Evolutionary conservation across 2,329 filamentous ascomycete genomes (phyloP).

Genomic region (Cytospora leucostoma): DNA sequence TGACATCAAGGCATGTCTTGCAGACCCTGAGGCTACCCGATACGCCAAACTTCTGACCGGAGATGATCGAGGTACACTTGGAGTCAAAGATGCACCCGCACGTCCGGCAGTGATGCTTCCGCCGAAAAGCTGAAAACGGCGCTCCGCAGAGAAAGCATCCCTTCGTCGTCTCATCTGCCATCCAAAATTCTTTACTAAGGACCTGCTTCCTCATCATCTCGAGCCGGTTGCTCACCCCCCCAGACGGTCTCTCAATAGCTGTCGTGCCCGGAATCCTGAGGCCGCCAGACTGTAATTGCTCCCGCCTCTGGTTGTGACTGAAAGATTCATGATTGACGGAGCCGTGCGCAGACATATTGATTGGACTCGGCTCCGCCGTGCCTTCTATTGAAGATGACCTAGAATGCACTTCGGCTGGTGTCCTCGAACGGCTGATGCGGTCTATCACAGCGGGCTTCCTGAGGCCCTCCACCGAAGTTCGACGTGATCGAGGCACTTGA

Average conservation of each 20-base stretch:
- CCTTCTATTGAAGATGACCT: conserved; percentile 62
- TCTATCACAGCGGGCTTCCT: conserved; percentile 56
- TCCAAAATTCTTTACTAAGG: conserved; percentile 95
- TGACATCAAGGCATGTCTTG: conserved; percentile 88
- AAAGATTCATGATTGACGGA: conserved; percentile 61
- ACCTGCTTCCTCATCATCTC: conserved; percentile 82
- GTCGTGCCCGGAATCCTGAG: conserved; percentile 59
- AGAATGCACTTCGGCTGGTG: conserved; percentile 48
- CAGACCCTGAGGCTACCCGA: conserved; percentile 84
- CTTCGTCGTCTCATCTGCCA: conserved; percentile 97
- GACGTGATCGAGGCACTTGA: conserved; percentile 32
- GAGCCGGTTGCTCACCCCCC: conserved; percentile 61
- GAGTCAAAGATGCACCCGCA: conserved; percentile 99
- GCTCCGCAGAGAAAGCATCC: conserved; percentile 93
- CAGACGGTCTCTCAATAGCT: conserved; percentile 57
- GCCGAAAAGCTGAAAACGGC: conserved; percentile 87
- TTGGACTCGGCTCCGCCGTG: conserved; percentile 56
- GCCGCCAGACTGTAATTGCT: conserved; percentile 48
- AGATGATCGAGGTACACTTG: conserved; percentile 90
- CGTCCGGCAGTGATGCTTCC: conserved; percentile 93
- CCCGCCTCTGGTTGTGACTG: conserved; percentile 46
- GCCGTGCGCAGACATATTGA: conserved; percentile 61
- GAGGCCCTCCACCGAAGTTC: conserved; percentile 37
- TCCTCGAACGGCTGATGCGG: conserved; percentile 52
- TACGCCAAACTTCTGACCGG: conserved; percentile 85